Percentiles rank a stretch among this genome's conserved stretches.
Evolutionary conservation across 352 stramenopile genomes (phyloP).

Genomic region (Phytophthora foliorum): DNA sequence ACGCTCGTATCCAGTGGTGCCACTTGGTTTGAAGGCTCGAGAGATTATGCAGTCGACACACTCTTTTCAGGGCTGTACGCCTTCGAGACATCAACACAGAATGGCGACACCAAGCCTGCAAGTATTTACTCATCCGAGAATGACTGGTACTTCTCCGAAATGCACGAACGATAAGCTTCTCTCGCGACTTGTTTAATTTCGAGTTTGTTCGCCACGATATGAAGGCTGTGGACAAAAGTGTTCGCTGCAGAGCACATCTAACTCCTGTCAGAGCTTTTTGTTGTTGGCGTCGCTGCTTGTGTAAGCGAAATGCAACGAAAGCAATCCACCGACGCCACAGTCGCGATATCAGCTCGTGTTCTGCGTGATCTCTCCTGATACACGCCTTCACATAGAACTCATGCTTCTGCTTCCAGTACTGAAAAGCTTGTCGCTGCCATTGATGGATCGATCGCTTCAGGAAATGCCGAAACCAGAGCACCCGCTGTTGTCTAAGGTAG

Average conservation of each 20-base stretch:
- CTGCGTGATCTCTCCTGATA: conserved; percentile 1
- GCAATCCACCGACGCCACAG: conserved; percentile 40
- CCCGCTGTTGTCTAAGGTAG: conserved; percentile 7
- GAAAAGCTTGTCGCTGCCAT: conserved; percentile 29
- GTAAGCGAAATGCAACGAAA: conserved; percentile 26
- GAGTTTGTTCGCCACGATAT: conserved; percentile 27
- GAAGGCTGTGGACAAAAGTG: conserved; percentile 25
- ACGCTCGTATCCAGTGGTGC: conserved; percentile 21
- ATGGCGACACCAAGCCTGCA: conserved; percentile 16
- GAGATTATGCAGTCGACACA: conserved; percentile 6
- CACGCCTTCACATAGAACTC: conserved; percentile 6
- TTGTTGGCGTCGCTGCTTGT: conserved; percentile 23
- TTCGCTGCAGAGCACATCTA: conserved; percentile 12
- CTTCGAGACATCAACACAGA: conserved; percentile 16
- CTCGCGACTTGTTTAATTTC: conserved; percentile 2
- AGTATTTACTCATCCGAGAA: conserved; percentile 4
- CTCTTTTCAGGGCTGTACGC: conserved; percentile 8
- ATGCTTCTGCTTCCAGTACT: conserved; percentile 31
- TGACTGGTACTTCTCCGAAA: conserved; percentile 1
- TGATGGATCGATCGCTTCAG: conserved; percentile 6
- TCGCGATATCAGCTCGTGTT: conserved; percentile 27
- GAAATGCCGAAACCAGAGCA: conserved; percentile 23
- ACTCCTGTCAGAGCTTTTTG: conserved; percentile 4
- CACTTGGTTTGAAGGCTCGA: conserved; percentile 16
- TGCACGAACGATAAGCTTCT: conserved; percentile 4